phyloP scores from a whole-genome alignment of 1,139 yeast genomes.

The Ogataea hybrid region DNA sequence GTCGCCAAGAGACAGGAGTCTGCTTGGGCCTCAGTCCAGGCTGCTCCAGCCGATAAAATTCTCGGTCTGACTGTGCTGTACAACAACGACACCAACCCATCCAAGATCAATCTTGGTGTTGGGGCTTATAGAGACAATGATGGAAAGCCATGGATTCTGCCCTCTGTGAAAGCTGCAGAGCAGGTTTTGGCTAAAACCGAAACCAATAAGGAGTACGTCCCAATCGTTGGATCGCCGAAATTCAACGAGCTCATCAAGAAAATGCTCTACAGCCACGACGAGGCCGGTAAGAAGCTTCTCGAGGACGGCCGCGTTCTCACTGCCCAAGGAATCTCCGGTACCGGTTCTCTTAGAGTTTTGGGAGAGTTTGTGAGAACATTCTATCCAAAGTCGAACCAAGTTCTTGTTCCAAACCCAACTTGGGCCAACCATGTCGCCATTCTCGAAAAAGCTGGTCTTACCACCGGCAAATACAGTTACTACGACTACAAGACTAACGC shows the following conservation, averaged over 20 bases:
- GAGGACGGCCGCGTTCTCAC: conserved; percentile 50
- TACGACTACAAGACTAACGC: conserved; percentile 53
- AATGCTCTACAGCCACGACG: conserved; percentile 51
- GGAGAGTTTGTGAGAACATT: conserved; percentile 53
- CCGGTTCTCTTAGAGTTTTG: conserved; percentile 57
- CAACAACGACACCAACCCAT: conserved; percentile 50
- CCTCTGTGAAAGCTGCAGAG: conserved; percentile 74
- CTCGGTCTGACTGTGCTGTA: conserved; percentile 65
- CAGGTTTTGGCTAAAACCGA: conserved; percentile 39
- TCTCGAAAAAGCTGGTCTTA: conserved; percentile 49
- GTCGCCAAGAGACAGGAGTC: conserved; percentile 23
- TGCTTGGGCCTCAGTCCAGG: conserved; percentile 28
- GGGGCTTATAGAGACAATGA: conserved; percentile 88
- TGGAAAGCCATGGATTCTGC: conserved; percentile 88
- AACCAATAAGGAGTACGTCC: conserved; percentile 57
- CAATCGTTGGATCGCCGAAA: conserved; percentile 51
- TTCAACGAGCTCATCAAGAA: conserved; percentile 49
- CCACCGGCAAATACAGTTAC: conserved; percentile 40
- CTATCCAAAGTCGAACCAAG: conserved; percentile 33
- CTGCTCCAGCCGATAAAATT: conserved; percentile 72
- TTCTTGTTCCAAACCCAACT: conserved; percentile 57
- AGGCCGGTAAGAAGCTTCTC: conserved; percentile 47
- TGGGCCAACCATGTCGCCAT: conserved; percentile 65
- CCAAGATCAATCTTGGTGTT: conserved; percentile 84
- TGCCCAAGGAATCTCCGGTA: conserved; percentile 59